Conservation (phyloP, 2,329 filamentous ascomycete genomes). For the Cladosporium sp. region DNA sequence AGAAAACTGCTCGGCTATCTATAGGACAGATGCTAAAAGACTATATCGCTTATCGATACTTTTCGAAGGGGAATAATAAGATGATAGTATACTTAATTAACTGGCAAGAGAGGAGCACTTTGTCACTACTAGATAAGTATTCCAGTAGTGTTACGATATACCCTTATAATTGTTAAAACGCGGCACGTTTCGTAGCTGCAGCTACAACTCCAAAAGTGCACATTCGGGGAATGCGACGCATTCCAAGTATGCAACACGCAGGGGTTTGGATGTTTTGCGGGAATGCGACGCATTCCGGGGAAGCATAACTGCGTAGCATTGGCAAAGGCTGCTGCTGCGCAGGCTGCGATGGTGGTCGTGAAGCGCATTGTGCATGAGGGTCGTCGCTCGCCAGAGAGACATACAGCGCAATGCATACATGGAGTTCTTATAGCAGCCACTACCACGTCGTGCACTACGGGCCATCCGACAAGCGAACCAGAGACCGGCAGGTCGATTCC, state of each 20-base stretch:
- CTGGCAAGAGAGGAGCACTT: conserved; percentile 5
- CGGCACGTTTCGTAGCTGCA: conserved; percentile 4
- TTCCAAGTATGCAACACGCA: neutral
- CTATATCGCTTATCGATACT: neutral
- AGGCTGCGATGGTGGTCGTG: no score
- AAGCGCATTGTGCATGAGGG: no score
- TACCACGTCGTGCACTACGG: no score
- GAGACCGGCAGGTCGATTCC: no score
- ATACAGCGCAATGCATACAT: no score
- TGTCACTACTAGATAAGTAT: neutral
- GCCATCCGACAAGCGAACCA: no score
- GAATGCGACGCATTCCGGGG: conserved; percentile 1
- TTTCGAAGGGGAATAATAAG: neutral
- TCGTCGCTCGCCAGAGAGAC: no score
- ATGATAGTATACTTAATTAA: neutral
- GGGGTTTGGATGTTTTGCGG: neutral
- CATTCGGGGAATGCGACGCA: neutral
- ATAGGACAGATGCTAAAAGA: neutral
- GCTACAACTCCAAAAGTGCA: neutral
- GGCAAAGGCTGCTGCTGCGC: no score
- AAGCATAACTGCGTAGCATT: conserved; percentile 3
- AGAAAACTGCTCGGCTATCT: neutral
- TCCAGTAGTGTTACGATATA: neutral
- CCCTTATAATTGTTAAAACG: neutral
- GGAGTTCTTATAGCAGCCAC: no score